Base-by-base conservation (phyloP, 306 rosid genomes). In the Senna tora region DNA sequence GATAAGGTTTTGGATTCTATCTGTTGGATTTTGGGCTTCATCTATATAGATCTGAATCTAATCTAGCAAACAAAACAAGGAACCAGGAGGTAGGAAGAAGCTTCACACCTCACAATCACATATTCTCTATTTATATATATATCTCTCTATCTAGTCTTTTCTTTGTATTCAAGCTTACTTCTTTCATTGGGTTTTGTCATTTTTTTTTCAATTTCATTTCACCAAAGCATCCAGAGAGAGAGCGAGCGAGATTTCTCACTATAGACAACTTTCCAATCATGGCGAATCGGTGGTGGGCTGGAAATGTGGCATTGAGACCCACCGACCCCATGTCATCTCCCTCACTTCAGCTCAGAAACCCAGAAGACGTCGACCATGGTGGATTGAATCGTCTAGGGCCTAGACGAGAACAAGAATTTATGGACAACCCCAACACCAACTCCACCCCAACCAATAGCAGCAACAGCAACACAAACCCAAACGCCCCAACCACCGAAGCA, bases 251-350 rank as follows among this genome's bases (percentile, higher is more conserved):
- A 75, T 71, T 65, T 69, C 34, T n/a, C n/a, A 9, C 32, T 38
- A 17, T 38, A 47, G 11, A 16, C 14, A 61, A 11, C 46, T 47
- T 46, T 36, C 17, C 46, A 69, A n/a, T 66, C 47, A 86, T 86
- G 97, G 87, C 96, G 64, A 85, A 85, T 88, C 79, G 86, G 9
- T 93, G 97, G 98, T 85, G 98, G 96, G 78, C 91, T 73, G 96
- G 89, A 58, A 91, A 85, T 69, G 86, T 82, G 39, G 87, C 84
- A 39, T 76, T 87, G 86, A 86, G 88, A 74, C 84, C 75, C 2
- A 46, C 82, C 3, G 87, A 87, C 13, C 69, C 89, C 11, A 63
- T 87, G 55, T 77, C 89, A 10, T 67, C 96, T 32, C 89, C 87
- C 14, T 79, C 87, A 50, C 88, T 87, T 46, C 86, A 84, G 25